Percentiles rank a stretch among this genome's conserved stretches.
These are phyloP conservation scores for Neurospora tetrasperma DNA, from an alignment of 495 filamentous ascomycete genomes.

Conservation along the genomic window DNA sequence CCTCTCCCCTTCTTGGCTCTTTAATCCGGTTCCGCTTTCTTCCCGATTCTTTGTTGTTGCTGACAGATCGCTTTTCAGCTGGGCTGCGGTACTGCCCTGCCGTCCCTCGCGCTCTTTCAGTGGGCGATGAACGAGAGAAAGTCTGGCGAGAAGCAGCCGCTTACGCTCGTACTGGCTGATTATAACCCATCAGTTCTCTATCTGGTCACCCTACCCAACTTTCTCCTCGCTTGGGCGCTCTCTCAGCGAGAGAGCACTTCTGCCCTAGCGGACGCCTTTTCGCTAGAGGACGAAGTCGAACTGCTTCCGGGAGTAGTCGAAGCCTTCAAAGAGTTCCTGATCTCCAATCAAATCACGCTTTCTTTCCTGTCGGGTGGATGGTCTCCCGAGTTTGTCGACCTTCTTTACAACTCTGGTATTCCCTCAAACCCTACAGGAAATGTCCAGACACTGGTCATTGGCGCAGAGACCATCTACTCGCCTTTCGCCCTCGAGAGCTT, in stretches of 20 bases:
- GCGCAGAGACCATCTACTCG: slow-evolving; percentile 93
- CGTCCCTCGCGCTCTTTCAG: slow-evolving; percentile 67
- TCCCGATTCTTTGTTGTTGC: not conserved
- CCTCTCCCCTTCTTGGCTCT: not conserved
- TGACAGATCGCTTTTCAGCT: slow-evolving; percentile 44
- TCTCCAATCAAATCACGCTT: slow-evolving; percentile 45
- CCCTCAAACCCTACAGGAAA: slow-evolving; percentile 10
- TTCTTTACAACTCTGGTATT: slow-evolving; percentile 32
- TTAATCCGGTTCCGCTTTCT: not conserved
- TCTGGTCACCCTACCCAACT: slow-evolving; percentile 80
- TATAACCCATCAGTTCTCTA: slow-evolving; percentile 82
- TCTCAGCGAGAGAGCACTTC: slow-evolving; percentile 22
- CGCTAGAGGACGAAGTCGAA: slow-evolving; percentile 60
- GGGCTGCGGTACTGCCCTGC: slow-evolving; percentile 84
- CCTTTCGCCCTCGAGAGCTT: slow-evolving; percentile 64
- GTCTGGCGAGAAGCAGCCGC: slow-evolving; percentile 17
- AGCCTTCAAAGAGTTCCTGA: slow-evolving; percentile 52
- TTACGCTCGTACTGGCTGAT: slow-evolving; percentile 69
- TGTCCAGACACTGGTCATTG: slow-evolving; percentile 50
- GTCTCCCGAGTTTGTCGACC: slow-evolving; percentile 55
- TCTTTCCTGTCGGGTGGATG: slow-evolving; percentile 78
- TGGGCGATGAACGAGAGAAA: slow-evolving; percentile 40
- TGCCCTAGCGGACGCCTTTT: slow-evolving; percentile 28
- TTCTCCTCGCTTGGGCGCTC: slow-evolving; percentile 71
- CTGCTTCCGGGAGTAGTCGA: slow-evolving; percentile 53